These are phyloP conservation scores for Hypoxylon sp. DNA, from an alignment of 2,329 filamentous ascomycete species.

Conservation along the genomic window DNA sequence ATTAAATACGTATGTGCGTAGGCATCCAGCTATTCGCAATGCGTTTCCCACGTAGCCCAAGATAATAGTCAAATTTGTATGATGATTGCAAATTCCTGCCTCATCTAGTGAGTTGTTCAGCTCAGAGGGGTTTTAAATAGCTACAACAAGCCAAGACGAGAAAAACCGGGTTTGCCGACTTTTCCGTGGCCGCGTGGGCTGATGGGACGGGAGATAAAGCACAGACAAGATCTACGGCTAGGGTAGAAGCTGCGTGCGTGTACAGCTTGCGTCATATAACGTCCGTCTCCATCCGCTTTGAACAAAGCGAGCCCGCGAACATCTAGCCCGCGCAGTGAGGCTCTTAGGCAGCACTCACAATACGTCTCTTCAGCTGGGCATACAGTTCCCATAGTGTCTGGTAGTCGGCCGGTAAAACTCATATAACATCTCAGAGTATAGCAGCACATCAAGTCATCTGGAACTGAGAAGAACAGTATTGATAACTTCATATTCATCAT, in stretches of 20 bases:
- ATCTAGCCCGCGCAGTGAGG: not conserved
- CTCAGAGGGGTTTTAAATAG: slow-evolving; percentile 7
- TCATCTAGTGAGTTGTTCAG: not conserved
- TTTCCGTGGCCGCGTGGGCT: slow-evolving; percentile 19
- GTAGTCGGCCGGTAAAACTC: not conserved
- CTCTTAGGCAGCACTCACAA: not conserved
- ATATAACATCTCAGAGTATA: no score
- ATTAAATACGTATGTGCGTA: not conserved
- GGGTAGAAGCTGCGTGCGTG: no score
- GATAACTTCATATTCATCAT: slow-evolving; percentile 25
- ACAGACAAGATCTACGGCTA: slow-evolving; percentile 27
- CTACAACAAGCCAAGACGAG: not conserved
- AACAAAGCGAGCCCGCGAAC: not conserved
- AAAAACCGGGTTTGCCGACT: slow-evolving; percentile 6
- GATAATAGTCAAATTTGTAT: not conserved
- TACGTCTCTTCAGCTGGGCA: no score
- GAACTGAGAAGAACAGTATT: not conserved
- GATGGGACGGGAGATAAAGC: no score
- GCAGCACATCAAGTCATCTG: not conserved
- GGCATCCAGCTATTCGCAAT: not conserved
- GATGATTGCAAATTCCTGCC: not conserved
- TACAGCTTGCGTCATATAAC: slow-evolving; percentile 25
- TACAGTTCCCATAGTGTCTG: not conserved
- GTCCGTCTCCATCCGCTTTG: slow-evolving; percentile 8
- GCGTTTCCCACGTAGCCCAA: not conserved